Evolutionary conservation across 306 rosid genomes (phyloP).

Genomic region (Vigna radiata): DNA sequence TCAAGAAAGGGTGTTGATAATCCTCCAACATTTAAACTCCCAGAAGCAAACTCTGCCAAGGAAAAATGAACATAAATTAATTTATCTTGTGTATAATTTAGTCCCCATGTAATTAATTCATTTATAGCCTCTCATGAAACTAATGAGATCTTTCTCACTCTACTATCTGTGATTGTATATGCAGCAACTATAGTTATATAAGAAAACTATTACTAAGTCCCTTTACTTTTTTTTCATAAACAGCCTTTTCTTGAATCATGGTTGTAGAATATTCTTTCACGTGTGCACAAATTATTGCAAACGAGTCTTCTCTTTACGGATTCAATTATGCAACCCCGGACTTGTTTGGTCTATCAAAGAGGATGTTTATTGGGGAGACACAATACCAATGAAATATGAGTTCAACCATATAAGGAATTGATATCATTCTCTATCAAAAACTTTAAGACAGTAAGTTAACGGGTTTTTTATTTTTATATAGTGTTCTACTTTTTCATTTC

Average conservation of each 20-base stretch:
- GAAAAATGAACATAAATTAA: slow-evolving; percentile 53
- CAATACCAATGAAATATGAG: no score
- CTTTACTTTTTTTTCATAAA: background rate
- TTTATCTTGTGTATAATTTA: slow-evolving; percentile 8
- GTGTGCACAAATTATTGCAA: slow-evolving; percentile 22
- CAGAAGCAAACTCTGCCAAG: slow-evolving; percentile 57
- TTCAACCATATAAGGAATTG: no score
- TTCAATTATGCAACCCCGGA: slow-evolving; percentile 1
- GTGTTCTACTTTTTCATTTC: no score
- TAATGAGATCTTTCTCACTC: slow-evolving; percentile 9
- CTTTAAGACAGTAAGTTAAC: no score
- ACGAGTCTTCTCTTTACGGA: background rate
- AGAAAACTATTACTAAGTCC: background rate
- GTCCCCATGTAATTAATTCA: slow-evolving; percentile 45
- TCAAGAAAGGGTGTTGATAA: slow-evolving; percentile 81
- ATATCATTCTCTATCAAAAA: no score
- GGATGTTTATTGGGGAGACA: no score
- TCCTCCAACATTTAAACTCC: slow-evolving; percentile 86
- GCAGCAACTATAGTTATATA: slow-evolving; percentile 21
- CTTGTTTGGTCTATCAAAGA: no score
- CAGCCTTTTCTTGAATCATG: slow-evolving; percentile 28
- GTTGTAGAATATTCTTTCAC: slow-evolving; percentile 14
- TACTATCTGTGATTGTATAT: slow-evolving; percentile 39
- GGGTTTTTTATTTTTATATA: no score
- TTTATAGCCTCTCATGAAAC: slow-evolving; percentile 30